Conservation (phyloP, 371 early-diverging fungal species). For the Mucor racemosus region DNA sequence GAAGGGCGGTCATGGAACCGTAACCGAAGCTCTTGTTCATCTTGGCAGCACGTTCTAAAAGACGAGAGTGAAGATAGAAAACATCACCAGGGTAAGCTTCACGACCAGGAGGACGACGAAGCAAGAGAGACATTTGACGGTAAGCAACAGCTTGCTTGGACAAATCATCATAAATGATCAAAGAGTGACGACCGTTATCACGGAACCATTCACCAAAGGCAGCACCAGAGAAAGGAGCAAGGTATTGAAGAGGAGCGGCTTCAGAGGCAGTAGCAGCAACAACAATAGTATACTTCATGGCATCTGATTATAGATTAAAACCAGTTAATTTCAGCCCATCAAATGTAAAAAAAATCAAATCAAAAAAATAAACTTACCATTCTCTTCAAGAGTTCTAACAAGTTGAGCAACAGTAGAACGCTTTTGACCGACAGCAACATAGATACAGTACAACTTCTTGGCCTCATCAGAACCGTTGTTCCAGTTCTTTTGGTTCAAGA, state of each 20-base stretch:
- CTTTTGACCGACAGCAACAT: constrained; percentile 97
- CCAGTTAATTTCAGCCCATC: constrained; percentile 35
- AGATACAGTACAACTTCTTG: constrained; percentile 90
- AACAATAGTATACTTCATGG: constrained; percentile 89
- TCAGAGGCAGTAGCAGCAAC: constrained; percentile 98
- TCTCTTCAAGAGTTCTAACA: constrained; percentile 94
- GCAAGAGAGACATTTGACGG: constrained; percentile 97
- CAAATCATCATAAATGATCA: constrained; percentile 97
- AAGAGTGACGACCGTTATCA: constrained; percentile 93
- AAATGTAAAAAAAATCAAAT: not conserved
- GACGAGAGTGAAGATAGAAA: constrained; percentile 97
- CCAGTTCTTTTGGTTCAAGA: constrained; percentile 97
- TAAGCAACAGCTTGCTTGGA: constrained; percentile 98
- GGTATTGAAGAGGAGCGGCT: constrained; percentile 94
- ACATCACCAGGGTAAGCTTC: constrained; percentile 98
- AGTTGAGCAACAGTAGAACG: constrained; percentile 97
- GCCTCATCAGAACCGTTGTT: constrained; percentile 63
- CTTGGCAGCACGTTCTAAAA: constrained; percentile 97
- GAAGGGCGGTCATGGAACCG: constrained; percentile 95
- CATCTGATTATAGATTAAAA: constrained; percentile 16
- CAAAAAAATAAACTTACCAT: constrained; percentile 39
- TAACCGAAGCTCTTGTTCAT: constrained; percentile 92
- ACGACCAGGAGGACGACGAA: constrained; percentile 98
- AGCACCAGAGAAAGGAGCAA: constrained; percentile 96
- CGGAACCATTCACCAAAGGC: constrained; percentile 96